Conservation (phyloP, 106 monocot genomes). For the Acorus calamus region DNA sequence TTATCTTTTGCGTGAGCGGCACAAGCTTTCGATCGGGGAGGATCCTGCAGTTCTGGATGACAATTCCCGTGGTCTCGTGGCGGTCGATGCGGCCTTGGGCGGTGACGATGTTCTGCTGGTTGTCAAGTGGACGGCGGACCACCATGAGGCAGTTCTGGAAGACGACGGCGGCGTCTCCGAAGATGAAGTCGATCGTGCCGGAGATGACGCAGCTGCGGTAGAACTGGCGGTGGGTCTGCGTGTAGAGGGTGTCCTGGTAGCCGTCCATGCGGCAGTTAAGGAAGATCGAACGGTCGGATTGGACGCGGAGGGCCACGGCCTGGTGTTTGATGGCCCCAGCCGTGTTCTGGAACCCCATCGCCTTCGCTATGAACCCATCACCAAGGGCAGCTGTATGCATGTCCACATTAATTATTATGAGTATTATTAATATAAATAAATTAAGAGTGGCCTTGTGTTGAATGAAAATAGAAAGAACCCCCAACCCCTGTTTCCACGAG, state of each 20-base stretch:
- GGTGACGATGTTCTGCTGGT: constrained; percentile 44
- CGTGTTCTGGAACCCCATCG: constrained; percentile 47
- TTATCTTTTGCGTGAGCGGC: neutral
- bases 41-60: constrained; percentile 46
- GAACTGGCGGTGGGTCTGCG: constrained; percentile 63
- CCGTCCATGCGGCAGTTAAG: constrained; percentile 53
- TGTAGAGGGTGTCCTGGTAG: constrained; percentile 81
- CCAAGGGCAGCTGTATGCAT: constrained; percentile 30
- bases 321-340: constrained; percentile 53
- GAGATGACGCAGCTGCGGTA: constrained; percentile 67
- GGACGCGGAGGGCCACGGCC: constrained; percentile 63
- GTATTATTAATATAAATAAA: too few species aligned
- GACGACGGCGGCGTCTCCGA: constrained; percentile 77
- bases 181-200: constrained; percentile 79
- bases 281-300: constrained; percentile 54
- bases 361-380: constrained; percentile 28
- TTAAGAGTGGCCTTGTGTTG: too few species aligned
- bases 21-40: constrained; percentile 26
- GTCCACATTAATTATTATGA: neutral
- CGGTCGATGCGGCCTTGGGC: constrained; percentile 57
- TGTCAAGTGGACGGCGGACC: constrained; percentile 42
- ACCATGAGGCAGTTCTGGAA: constrained; percentile 68
- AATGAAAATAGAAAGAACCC: too few species aligned
- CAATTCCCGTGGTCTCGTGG: constrained; percentile 60
- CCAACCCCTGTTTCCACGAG: too few species aligned